Evolutionary conservation across 164 flowering plant species (phyloP).

Genomic region (Tinospora cordifolia): DNA sequence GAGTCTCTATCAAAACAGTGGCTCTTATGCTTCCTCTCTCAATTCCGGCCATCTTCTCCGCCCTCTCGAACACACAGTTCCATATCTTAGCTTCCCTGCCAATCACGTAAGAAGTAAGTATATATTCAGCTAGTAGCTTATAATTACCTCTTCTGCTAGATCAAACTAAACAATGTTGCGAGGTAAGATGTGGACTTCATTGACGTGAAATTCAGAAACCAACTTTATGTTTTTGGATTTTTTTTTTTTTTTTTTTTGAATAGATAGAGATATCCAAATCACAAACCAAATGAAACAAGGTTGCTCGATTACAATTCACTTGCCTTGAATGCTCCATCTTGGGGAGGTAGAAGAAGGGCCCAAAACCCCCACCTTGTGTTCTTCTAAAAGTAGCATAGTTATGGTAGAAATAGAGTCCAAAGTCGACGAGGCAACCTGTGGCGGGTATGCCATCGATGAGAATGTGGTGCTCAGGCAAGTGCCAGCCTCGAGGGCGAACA

Average conservation of each 20-base stretch:
- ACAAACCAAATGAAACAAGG: no score
- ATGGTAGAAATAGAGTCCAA: slow-evolving; percentile 86
- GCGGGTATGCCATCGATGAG: slow-evolving; percentile 83
- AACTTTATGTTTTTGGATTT: no score
- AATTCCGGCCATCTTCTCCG: slow-evolving; percentile 75
- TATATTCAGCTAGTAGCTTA: no score
- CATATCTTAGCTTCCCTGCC: slow-evolving; percentile 87
- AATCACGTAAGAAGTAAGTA: no score
- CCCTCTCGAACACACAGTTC: slow-evolving; percentile 78
- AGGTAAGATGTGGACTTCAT: no score
- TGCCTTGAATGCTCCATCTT: slow-evolving; percentile 91
- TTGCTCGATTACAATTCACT: not conserved
- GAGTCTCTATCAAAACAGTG: slow-evolving; percentile 85
- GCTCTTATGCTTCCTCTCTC: slow-evolving; percentile 80
- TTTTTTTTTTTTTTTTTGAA: no score
- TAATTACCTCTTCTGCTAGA: no score
- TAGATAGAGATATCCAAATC: no score
- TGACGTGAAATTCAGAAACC: no score
- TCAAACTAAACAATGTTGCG: no score
- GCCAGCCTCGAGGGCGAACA: slow-evolving; percentile 95
- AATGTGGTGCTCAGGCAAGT: slow-evolving; percentile 79
- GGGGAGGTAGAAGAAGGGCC: slow-evolving; percentile 96
- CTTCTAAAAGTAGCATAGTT: slow-evolving; percentile 55
- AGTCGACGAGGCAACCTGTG: slow-evolving; percentile 79
- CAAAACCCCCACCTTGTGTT: slow-evolving; percentile 64